Conservation (phyloP, 2,329 filamentous ascomycete species). For the Nemania diffusa region DNA sequence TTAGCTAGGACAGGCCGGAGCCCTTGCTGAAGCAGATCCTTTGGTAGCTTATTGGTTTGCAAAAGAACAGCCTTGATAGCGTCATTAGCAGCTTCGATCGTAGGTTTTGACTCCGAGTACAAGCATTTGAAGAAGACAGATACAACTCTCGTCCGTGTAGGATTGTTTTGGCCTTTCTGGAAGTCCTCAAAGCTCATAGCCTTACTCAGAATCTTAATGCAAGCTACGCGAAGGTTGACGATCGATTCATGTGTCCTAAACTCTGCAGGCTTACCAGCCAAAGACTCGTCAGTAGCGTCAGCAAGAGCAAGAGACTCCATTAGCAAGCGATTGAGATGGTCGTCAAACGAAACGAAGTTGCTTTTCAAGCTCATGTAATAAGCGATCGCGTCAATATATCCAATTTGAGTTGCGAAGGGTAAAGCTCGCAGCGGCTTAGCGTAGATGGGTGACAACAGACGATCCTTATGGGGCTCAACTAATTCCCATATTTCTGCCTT, state of each 20-base stretch:
- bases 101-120: slow-evolving; percentile 91
- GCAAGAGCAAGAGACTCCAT: slow-evolving; percentile 94
- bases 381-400: slow-evolving; percentile 96
- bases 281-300: slow-evolving; percentile 91
- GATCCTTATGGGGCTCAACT: slow-evolving; percentile 88
- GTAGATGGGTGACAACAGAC: slow-evolving; percentile 90
- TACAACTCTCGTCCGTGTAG: slow-evolving; percentile 78
- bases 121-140: slow-evolving; percentile 98
- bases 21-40: slow-evolving; percentile 93
- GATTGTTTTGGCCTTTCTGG: slow-evolving; percentile 76
- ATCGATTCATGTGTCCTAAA: slow-evolving; percentile 97
- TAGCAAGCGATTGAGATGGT: slow-evolving; percentile 86
- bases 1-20: slow-evolving; percentile 96
- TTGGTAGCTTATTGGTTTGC: slow-evolving; percentile 90
- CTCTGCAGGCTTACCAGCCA: slow-evolving; percentile 92
- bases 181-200: slow-evolving; percentile 96
- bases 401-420: slow-evolving; percentile 95
- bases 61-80: slow-evolving; percentile 88
- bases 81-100: slow-evolving; percentile 92
- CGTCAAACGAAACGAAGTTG: slow-evolving; percentile 91
- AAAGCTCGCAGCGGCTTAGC: slow-evolving; percentile 92
- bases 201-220: slow-evolving; percentile 90
- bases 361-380: slow-evolving; percentile 92
- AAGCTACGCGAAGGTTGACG: slow-evolving; percentile 89
- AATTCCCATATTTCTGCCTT: slow-evolving; percentile 86